phyloP scores from a whole-genome alignment of 208 protist species.

The Leishmania guyanensis region DNA sequence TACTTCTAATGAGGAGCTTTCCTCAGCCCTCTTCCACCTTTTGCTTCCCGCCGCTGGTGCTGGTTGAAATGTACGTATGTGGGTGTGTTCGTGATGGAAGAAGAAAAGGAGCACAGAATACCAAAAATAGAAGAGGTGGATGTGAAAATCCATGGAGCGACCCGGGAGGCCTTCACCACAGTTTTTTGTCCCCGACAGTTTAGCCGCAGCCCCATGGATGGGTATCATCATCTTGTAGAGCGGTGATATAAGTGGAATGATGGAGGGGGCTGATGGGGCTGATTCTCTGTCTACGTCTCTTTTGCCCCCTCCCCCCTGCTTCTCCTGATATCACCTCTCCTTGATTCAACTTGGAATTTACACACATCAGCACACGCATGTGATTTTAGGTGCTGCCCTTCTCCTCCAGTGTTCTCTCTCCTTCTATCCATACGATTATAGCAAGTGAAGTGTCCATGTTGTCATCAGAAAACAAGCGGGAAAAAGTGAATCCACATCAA shows the following conservation, averaged over 20 bases:
- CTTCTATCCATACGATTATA: neutral
- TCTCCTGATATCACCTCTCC: neutral
- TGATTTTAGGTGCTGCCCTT: constrained; percentile 6
- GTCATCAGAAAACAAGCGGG: neutral
- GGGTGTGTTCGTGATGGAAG: neutral
- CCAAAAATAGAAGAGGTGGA: neutral
- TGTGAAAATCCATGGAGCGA: neutral
- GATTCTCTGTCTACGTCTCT: neutral
- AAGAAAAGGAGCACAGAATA: neutral
- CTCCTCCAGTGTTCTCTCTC: neutral
- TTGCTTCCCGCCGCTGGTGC: neutral
- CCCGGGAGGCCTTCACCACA: neutral
- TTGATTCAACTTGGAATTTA: neutral
- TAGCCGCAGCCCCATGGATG: neutral
- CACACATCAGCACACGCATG: neutral
- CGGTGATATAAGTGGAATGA: neutral
- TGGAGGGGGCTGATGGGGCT: neutral
- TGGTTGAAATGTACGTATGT: neutral
- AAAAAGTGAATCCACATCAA: constrained; percentile 1
- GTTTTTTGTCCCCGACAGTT: neutral
- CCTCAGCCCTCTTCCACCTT: neutral
- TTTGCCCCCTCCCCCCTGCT: neutral
- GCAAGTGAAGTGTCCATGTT: neutral
- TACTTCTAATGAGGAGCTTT: neutral
- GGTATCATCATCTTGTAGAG: constrained; percentile 1